Evolutionary conservation across 768 basidiomycete species (phyloP), one percentile per base, ranked within the genome.

Genomic region (Mycena latifolia): DNA sequence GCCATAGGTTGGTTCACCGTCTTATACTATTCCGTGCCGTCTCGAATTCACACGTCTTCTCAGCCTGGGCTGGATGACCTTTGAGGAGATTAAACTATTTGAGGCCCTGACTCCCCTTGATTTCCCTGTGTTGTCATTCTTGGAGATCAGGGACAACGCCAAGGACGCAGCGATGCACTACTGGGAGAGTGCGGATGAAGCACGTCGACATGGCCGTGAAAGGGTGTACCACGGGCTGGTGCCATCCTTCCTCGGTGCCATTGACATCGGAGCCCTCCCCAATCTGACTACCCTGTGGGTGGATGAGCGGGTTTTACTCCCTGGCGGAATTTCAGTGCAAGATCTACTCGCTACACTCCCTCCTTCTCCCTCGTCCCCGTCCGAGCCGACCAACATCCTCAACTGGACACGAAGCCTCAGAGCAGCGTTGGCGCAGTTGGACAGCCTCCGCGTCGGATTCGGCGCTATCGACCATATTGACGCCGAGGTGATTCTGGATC

Each of bases 241-340:
- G 3, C 65, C 69, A 17, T 33, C 31, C 10, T 54, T 43, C 45
- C 56, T 67, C 22, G 29, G 46, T 7, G 14, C 50, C 3, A 61
- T 55, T 8, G 3, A 17, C 63, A 63, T 47, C 45, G 72, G 37
- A 48, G 55, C 59, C 2, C 51, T 74, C 24, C 63, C 60, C 17
- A 63, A 67, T 15, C 65, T 74, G 9, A 45, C 46, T 10, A 41
- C 58, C 46, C 66, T 74, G 5, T 74, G 72, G 73, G 70, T 73
- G 24, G 66, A 74, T 50, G 60, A 71, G 47, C 48, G 51, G 15
- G 56, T 64, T 24, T 56, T 74, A 2, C 11, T 50, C 3, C 56
- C 35, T 24, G 27, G 18, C 2, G 3, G 17, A n/a, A n/a, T n/a
- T 27, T 1, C 15, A 1, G 24, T 54, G 3, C 53, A 37, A 46